phyloP scores from a whole-genome alignment of 1,284 basidiomycete genomes.

The Meripilus lineatus region DNA sequence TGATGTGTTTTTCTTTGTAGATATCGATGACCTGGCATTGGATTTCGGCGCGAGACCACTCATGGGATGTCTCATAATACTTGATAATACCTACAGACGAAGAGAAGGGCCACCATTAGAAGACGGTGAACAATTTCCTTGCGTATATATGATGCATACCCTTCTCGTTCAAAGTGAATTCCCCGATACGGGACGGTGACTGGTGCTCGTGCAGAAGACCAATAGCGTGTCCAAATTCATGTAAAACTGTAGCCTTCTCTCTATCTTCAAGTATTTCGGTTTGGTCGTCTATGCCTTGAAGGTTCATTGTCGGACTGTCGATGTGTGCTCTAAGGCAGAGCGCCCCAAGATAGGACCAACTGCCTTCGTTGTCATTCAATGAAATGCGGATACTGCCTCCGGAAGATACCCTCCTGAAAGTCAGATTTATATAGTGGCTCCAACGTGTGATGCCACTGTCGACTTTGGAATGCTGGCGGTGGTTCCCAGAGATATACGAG shows the following conservation, averaged over 20 bases:
- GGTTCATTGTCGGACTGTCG: constrained; percentile 11
- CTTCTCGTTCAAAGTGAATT: neutral
- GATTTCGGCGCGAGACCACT: neutral
- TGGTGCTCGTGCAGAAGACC: constrained; percentile 8
- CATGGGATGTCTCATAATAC: neutral
- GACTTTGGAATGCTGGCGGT: too few relatives aligned
- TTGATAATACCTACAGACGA: neutral
- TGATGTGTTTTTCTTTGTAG: too few relatives aligned
- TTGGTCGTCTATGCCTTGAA: constrained; percentile 1
- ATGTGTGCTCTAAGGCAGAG: too few relatives aligned
- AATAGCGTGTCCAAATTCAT: constrained; percentile 9
- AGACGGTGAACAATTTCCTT: neutral
- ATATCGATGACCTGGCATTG: too few relatives aligned
- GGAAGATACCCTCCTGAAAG: too few relatives aligned
- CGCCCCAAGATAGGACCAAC: too few relatives aligned
- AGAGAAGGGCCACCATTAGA: too few relatives aligned
- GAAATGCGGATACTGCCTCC: too few relatives aligned
- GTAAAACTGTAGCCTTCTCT: constrained; percentile 1
- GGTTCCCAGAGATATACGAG: too few relatives aligned
- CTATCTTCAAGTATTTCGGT: neutral
- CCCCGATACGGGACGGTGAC: neutral
- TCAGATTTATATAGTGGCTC: too few relatives aligned
- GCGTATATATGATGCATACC: neutral
- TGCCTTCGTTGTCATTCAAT: too few relatives aligned
- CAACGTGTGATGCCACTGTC: too few relatives aligned